These are phyloP conservation scores for Przewalskia tangutica DNA, from an alignment of 257 asterid species.

Conservation along the genomic window DNA sequence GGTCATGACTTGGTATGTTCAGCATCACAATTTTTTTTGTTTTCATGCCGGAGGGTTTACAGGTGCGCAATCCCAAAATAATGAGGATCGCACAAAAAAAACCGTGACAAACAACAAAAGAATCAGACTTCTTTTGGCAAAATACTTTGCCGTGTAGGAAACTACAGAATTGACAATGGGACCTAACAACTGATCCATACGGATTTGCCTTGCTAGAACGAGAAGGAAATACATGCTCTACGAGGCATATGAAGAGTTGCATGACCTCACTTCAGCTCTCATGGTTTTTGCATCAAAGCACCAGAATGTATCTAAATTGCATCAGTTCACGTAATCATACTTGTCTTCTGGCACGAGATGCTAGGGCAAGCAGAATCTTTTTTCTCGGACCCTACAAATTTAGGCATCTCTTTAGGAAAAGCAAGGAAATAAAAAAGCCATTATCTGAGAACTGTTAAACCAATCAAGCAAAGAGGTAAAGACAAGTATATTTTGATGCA, in stretches of 20 bases:
- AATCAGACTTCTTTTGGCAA: neutral
- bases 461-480: neutral
- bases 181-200: neutral
- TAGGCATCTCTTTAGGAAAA: constrained; percentile 4
- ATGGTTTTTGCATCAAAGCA: neutral
- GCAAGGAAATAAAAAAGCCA: neutral
- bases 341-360: constrained; percentile 43
- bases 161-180: neutral
- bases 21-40: neutral
- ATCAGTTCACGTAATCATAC: constrained; percentile 18
- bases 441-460: neutral
- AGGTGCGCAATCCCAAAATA: neutral
- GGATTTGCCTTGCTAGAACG: neutral
- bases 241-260: neutral
- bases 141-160: neutral
- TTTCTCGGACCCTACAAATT: constrained; percentile 83
- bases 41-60: neutral
- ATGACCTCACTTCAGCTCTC: neutral
- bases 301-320: constrained; percentile 8
- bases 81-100: neutral
- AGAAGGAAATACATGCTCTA: neutral
- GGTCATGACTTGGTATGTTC: neutral
- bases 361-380: constrained; percentile 57
- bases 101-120: neutral
- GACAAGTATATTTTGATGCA: neutral